Percentiles rank a stretch among this genome's conserved stretches.
Evolutionary conservation across 352 stramenopile species (phyloP).

Genomic region (Globisporangium viniferum): DNA sequence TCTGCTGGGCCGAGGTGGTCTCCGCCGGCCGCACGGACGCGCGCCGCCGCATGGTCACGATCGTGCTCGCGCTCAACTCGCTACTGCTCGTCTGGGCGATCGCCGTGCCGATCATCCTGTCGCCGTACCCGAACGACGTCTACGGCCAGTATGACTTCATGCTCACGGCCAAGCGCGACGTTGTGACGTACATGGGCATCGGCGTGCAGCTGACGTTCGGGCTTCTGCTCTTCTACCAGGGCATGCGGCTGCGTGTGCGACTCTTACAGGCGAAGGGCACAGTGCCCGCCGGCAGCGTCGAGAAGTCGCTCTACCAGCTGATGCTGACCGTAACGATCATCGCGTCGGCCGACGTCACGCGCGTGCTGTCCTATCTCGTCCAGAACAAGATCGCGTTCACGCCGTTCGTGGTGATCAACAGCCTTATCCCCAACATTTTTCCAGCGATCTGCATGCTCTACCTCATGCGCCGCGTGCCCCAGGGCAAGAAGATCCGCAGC

Average conservation of each 20-base stretch:
- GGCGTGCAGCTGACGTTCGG: conserved; percentile 64
- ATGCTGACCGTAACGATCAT: conserved; percentile 82
- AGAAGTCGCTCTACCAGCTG: conserved; percentile 80
- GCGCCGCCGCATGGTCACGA: conserved; percentile 45
- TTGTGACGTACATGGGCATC: conserved; percentile 60
- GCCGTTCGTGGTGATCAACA: conserved; percentile 70
- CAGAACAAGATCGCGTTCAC: conserved; percentile 52
- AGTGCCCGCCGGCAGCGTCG: conserved; percentile 59
- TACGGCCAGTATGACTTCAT: conserved; percentile 70
- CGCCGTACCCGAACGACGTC: conserved; percentile 47
- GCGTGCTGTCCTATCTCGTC: conserved; percentile 58
- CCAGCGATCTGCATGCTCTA: conserved; percentile 89
- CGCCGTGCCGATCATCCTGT: conserved; percentile 48
- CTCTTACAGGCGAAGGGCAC: conserved; percentile 70
- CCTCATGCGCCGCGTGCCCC: conserved; percentile 73
- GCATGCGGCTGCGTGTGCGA: conserved; percentile 62
- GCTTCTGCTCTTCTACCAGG: conserved; percentile 67
- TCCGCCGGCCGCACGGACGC: conserved; percentile 62
- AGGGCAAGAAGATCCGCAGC: conserved; percentile 18
- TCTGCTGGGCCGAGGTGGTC: conserved; percentile 81
- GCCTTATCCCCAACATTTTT: conserved; percentile 79
- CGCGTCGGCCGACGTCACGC: conserved; percentile 66
- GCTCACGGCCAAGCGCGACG: conserved; percentile 37
- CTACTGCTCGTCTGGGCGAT: conserved; percentile 61
- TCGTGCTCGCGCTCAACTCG: conserved; percentile 57